phyloP scores from a whole-genome alignment of 2,329 filamentous ascomycete species.

The Fusarium albidum region DNA sequence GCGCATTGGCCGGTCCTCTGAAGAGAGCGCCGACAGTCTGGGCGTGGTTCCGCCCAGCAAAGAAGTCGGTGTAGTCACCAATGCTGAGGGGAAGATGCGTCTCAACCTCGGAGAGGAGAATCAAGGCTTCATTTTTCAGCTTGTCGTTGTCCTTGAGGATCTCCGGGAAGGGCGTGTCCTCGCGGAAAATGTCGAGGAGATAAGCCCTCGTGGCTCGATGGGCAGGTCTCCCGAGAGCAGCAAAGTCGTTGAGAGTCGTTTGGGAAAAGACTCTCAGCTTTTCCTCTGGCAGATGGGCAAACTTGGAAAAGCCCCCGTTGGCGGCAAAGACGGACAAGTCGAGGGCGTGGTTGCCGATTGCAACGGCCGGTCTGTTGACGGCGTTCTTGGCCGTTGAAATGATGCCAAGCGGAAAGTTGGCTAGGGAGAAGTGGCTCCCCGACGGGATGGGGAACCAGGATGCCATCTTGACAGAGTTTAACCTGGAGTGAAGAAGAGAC shows the following conservation, averaged over 20 bases:
- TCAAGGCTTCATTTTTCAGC: conserved; percentile 41
- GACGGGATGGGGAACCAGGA: conserved; percentile 31
- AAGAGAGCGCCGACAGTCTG: conserved; percentile 75
- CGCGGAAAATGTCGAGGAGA: conserved; percentile 66
- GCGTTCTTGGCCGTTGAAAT: conserved; percentile 68
- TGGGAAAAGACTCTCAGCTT: conserved; percentile 40
- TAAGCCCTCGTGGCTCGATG: conserved; percentile 74
- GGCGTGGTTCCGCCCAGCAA: conserved; percentile 80
- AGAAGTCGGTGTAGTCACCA: conserved; percentile 87
- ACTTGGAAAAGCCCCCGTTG: conserved; percentile 48
- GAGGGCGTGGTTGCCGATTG: conserved; percentile 75
- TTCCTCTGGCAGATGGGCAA: conserved; percentile 37
- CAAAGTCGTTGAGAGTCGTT: conserved; percentile 45
- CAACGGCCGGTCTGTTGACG: conserved; percentile 70
- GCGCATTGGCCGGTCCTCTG: conserved; percentile 74
- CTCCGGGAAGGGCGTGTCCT: conserved; percentile 57
- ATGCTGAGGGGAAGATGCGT: conserved; percentile 79
- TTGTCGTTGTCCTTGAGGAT: conserved; percentile 47
- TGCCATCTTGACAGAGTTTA: conserved; percentile 2
- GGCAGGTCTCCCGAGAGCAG: conserved; percentile 68
- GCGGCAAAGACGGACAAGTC: conserved; percentile 71
- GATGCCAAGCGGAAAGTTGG: conserved; percentile 85
- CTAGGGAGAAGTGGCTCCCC: conserved; percentile 56
- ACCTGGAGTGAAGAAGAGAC: neutral
- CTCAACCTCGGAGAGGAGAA: conserved; percentile 55